Conservation (phyloP, 2,329 filamentous ascomycete species). For the Orbilia brochopaga region DNA sequence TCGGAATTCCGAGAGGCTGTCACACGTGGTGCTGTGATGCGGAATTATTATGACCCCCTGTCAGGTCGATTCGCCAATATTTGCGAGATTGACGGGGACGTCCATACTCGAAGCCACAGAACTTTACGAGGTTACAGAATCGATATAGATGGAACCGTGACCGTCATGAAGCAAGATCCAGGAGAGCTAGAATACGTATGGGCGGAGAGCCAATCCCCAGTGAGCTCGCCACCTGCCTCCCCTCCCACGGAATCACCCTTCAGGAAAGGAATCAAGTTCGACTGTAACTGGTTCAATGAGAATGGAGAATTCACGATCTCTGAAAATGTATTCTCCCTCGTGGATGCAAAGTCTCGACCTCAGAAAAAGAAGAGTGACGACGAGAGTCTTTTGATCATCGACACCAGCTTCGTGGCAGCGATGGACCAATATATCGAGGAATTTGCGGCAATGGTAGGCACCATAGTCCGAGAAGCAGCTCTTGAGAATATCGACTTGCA, state of each 20-base stretch:
- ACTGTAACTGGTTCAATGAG: not conserved
- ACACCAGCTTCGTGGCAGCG: not conserved
- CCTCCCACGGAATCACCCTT: slow-evolving; percentile 12
- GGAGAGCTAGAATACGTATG: not conserved
- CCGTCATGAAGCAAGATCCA: too few species aligned
- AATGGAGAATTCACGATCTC: slow-evolving; percentile 8
- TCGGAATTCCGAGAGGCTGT: not conserved
- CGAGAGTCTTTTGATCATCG: slow-evolving; percentile 23
- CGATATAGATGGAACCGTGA: not conserved
- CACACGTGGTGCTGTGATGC: not conserved
- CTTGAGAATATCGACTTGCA: not conserved
- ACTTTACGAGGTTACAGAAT: not conserved
- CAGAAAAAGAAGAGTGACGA: slow-evolving; percentile 24
- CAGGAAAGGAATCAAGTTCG: slow-evolving; percentile 6
- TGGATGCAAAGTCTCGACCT: slow-evolving; percentile 1
- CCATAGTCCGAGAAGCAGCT: not conserved
- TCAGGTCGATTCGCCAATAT: not conserved
- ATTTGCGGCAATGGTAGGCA: not conserved
- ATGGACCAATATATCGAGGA: slow-evolving; percentile 16
- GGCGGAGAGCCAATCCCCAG: not conserved
- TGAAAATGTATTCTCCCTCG: not conserved
- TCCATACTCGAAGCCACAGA: not conserved
- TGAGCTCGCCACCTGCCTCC: slow-evolving; percentile 2
- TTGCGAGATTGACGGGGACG: not conserved
- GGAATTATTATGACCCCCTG: not conserved